Conservation (phyloP, 495 filamentous ascomycete species). For the Neurospora sublineolata region DNA sequence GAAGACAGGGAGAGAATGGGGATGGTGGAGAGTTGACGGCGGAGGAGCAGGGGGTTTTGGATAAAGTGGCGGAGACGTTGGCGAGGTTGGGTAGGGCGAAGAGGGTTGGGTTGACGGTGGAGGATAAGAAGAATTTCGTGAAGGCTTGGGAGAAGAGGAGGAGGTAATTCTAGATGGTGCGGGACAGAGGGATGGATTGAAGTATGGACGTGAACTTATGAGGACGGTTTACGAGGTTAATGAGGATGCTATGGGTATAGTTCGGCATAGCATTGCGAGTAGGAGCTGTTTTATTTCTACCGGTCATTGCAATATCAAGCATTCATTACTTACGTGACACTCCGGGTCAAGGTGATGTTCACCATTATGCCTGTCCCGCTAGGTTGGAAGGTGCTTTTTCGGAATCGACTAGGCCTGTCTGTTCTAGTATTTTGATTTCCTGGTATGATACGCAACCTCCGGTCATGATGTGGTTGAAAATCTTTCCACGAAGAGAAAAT, state of each 20-base stretch:
- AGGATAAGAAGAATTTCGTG: constrained; percentile 76
- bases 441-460: neutral
- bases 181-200: neutral
- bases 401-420: neutral
- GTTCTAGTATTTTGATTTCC: neutral
- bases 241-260: neutral
- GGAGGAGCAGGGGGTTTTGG: constrained; percentile 52
- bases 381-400: neutral
- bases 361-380: no score
- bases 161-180: constrained; percentile 7
- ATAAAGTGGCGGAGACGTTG: constrained; percentile 70
- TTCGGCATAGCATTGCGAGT: neutral
- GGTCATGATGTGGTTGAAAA: neutral
- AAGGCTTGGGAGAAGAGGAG: constrained; percentile 37
- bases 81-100: constrained; percentile 87
- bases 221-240: neutral
- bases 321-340: neutral
- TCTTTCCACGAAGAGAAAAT: no score
- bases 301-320: neutral
- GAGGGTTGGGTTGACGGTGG: constrained; percentile 69
- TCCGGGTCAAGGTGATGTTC: no score
- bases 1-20: constrained; percentile 23
- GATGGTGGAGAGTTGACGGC: constrained; percentile 31
- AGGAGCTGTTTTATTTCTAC: neutral
- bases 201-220: neutral